Conservation (phyloP, 2,329 filamentous ascomycete genomes). For the Plectosphaerella cucumerina region DNA sequence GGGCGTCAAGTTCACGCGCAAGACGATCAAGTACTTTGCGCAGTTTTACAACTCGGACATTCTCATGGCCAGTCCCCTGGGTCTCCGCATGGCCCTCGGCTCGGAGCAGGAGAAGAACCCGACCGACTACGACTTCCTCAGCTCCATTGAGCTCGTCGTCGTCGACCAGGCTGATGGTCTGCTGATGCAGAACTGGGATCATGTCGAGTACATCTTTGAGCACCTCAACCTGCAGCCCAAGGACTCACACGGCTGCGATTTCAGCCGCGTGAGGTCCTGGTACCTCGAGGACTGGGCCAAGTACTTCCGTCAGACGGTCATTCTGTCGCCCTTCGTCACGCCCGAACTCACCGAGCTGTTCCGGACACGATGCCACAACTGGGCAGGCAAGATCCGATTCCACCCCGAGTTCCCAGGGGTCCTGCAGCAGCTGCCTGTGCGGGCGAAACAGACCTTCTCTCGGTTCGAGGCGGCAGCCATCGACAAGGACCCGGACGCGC, state of each 20-base stretch:
- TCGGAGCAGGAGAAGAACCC: slow-evolving; percentile 60
- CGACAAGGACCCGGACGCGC: slow-evolving; percentile 73
- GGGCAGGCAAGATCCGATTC: slow-evolving; percentile 73
- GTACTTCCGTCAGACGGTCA: slow-evolving; percentile 78
- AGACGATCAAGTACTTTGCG: slow-evolving; percentile 90
- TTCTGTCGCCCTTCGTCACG: slow-evolving; percentile 78
- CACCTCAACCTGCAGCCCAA: slow-evolving; percentile 89
- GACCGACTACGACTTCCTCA: slow-evolving; percentile 84
- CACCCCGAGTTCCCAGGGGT: slow-evolving; percentile 65
- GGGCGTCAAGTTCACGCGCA: slow-evolving; percentile 94
- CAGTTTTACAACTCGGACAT: slow-evolving; percentile 97
- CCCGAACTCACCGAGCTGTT: slow-evolving; percentile 82
- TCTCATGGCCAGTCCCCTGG: slow-evolving; percentile 84
- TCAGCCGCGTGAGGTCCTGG: slow-evolving; percentile 83
- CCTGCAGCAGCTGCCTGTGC: slow-evolving; percentile 68
- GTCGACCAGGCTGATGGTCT: slow-evolving; percentile 91
- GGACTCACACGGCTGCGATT: slow-evolving; percentile 88
- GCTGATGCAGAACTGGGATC: slow-evolving; percentile 98
- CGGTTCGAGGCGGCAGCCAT: slow-evolving; percentile 72
- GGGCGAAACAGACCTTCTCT: slow-evolving; percentile 82
- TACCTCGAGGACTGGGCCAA: slow-evolving; percentile 86
- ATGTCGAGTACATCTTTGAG: slow-evolving; percentile 86
- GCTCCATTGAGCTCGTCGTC: slow-evolving; percentile 85
- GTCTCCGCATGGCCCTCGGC: slow-evolving; percentile 85
- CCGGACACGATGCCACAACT: slow-evolving; percentile 72